Percentiles rank a stretch among this genome's conserved stretches.
Conservation (phyloP, 495 filamentous ascomycete species). For the Lophium mytilinum region DNA sequence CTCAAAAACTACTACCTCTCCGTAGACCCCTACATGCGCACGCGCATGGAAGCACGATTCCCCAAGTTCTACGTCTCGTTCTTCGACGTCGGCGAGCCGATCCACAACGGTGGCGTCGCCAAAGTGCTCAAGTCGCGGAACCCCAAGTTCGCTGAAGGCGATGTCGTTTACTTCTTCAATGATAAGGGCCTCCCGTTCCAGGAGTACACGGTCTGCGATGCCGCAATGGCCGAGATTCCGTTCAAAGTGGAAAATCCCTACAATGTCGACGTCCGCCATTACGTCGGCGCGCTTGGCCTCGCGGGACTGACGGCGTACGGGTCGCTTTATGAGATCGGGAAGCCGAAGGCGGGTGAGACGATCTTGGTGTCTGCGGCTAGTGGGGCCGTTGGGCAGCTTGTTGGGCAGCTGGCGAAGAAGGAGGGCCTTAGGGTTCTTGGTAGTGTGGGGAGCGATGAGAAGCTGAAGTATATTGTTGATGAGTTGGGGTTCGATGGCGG, state of each 20-base stretch:
- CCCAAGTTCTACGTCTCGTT: no score
- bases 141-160: constrained; percentile 22
- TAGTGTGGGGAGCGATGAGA: constrained; percentile 47
- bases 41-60: no score
- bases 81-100: constrained; percentile 28
- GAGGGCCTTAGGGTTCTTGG: constrained; percentile 76
- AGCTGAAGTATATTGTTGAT: constrained; percentile 38
- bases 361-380: constrained; percentile 74
- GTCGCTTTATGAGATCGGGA: constrained; percentile 67
- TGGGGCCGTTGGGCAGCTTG: constrained; percentile 72
- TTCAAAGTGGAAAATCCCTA: constrained; percentile 45
- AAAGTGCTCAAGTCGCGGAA: constrained; percentile 27
- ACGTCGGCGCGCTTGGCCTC: constrained; percentile 69
- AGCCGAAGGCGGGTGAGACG: constrained; percentile 76
- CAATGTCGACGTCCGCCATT: constrained; percentile 50
- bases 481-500: constrained; percentile 43
- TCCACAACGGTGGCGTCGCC: constrained; percentile 26
- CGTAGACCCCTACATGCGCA: no score
- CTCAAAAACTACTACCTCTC: no score
- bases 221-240: constrained; percentile 1
- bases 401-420: constrained; percentile 75
- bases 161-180: constrained; percentile 13
- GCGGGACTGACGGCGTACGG: constrained; percentile 74
- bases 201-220: constrained; percentile 22
- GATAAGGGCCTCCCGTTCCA: background rate